Base-by-base conservation (phyloP, 2,329 filamentous ascomycete species). In the Clonostachys solani region DNA sequence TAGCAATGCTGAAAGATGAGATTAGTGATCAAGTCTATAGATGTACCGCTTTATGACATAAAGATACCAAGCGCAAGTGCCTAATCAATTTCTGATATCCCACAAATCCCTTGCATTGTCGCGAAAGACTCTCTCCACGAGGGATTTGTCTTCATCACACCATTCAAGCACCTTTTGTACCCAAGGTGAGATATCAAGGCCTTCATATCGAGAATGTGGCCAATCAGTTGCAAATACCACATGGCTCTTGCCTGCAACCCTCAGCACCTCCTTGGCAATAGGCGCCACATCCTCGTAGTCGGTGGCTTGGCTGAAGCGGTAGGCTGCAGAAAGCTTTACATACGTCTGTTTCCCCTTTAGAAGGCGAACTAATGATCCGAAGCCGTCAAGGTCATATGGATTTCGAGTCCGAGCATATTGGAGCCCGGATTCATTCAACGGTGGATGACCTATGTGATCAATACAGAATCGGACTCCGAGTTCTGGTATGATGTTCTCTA, bases 301-400 rank as follows among this genome's bases (percentile, higher is more conserved):
- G n/a, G 47, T 36, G 19, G 19, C 19, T 23, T 23, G 19, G 19
- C 19, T 23, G 37, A 61, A 57, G 7, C 59, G 56, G 47, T 61
- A 60, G 15, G 49, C 53, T 5, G 56, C 59, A 38, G 57, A 60
- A 19, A 61, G 47, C 47, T 61, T 61, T 16, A 56, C 57, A 43
- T 52, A 58, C 2, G 55, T 44, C 29, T 46, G 46, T 12, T 50
- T 48, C 2, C 49, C 47, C 13, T 47, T 43, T 5, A 58, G 46
- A 9, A 58, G 52, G 4, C 46, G 40, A 42, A 56, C 47, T 29
- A 58, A 54, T 38, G 56, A 51, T 10, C 42, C 40, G 42, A 41
- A 46, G 18, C 44, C 44, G 12, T 17, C 19, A 7, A 23, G 19
- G 6, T 23, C 19, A 23, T 23, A 23, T 23, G 19, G 19, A 23